Evolutionary conservation across 495 filamentous ascomycete species (phyloP), one percentile per base, ranked within the genome.

Genomic region (Trypethelium eluteriae): DNA sequence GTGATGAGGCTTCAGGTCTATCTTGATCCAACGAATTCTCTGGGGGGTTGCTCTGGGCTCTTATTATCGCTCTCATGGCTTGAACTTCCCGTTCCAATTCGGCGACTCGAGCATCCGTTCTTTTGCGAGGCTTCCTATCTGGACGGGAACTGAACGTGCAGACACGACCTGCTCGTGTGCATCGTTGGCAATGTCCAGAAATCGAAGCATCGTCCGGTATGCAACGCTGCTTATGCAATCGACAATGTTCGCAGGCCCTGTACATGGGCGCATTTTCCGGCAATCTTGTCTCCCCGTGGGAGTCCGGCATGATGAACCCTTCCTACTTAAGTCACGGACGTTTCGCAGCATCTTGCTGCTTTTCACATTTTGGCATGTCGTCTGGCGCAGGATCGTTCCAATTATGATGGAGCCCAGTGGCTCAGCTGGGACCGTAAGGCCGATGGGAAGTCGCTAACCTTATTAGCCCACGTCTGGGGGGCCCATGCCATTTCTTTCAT

Each of bases 11-110:
- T 53, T 16, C 38, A 36, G 62, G 32, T 12, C 44, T 63, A 62
- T 62, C 34, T 38, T 25, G 62, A 38, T 39, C 39, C n/a, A 35
- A 38, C n/a, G 34, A 39, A 14, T 57, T 64, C 44, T 53, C 46
- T 66, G 57, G 50, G 39, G 35, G 7, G 18, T 18, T 25, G 7
- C 53, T 85, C 84, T 69, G 84, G 87, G 0, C 81, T 69, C 0
- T 75, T 0, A 80, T 63, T 25, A 59, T 16, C 16, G 69, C 46
- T 34, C 69, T 18, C 69, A 71, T 69, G 2, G 59, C 38, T 9
- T 59, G 36, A 67, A 71, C 66, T 46, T 71, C 69, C 14, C 67
- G 3, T 65, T 71, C 69, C 5, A 71, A 56, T 49, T 69, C 67
- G 9, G 69, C 63, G 36, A 71, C 69, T 35, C 69, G 35, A 14